These are phyloP conservation scores for Tylopilus balloui DNA, from an alignment of 768 basidiomycete genomes.

Conservation along the genomic window DNA sequence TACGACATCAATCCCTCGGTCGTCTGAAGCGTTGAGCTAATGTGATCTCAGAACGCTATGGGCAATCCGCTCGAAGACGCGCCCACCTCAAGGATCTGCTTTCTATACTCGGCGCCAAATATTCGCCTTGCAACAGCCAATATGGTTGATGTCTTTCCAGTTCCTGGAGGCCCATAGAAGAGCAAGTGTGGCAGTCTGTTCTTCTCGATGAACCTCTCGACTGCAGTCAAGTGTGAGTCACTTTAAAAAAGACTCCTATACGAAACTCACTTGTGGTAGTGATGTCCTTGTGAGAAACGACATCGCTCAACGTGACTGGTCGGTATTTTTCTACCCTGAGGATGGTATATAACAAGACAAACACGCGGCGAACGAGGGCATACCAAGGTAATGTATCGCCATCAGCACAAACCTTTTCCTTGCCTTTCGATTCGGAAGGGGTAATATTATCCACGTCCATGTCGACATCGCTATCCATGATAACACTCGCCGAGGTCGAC, in stretches of 20 bases:
- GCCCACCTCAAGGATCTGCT: conserved; percentile 89
- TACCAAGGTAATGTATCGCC: conserved; percentile 84
- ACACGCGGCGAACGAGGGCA: conserved; percentile 16
- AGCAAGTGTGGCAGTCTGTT: conserved; percentile 91
- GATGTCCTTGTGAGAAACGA: conserved; percentile 96
- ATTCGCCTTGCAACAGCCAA: conserved; percentile 92
- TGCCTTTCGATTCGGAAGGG: conserved; percentile 50
- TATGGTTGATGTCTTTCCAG: conserved; percentile 97
- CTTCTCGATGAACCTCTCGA: conserved; percentile 95
- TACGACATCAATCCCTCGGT: conserved; percentile 97
- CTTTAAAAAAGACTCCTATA: neutral
- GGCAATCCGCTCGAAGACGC: neutral
- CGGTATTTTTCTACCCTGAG: conserved; percentile 96
- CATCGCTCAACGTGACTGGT: conserved; percentile 85
- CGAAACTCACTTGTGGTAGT: conserved; percentile 72
- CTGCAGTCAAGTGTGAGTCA: conserved; percentile 39
- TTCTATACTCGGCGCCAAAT: conserved; percentile 81
- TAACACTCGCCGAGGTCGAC: neutral
- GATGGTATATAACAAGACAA: neutral
- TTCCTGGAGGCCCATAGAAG: conserved; percentile 97
- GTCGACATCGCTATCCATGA: conserved; percentile 57
- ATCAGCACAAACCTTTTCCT: conserved; percentile 55
- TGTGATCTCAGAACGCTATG: conserved; percentile 1
- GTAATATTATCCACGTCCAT: conserved; percentile 41
- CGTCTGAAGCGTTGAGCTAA: conserved; percentile 96